Conservation (phyloP, 129 eudicot species). For the Arctium minus region DNA sequence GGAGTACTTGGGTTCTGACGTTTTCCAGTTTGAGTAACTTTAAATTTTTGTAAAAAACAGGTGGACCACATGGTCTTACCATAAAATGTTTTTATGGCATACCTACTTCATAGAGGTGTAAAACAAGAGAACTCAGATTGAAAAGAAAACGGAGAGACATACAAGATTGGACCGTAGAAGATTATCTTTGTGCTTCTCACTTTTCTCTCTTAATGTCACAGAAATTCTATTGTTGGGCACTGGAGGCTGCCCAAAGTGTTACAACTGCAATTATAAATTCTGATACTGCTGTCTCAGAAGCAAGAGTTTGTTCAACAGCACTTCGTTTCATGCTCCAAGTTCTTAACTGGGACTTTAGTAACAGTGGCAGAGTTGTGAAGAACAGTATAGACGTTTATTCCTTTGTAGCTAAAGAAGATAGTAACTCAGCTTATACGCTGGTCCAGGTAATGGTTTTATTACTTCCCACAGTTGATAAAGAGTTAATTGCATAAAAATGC, state of each 20-base stretch:
- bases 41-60: neutral
- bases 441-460: slow-evolving; percentile 61
- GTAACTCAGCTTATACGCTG: slow-evolving; percentile 47
- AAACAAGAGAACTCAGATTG: neutral
- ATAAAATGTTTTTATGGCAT: neutral
- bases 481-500: neutral
- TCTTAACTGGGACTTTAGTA: slow-evolving; percentile 83
- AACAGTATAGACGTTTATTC: slow-evolving; percentile 54
- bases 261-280: slow-evolving; percentile 65
- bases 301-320: slow-evolving; percentile 77
- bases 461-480: neutral
- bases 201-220: slow-evolving; percentile 29
- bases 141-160: neutral
- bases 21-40: neutral
- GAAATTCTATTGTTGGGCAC: slow-evolving; percentile 89
- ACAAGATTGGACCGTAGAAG: neutral
- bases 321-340: slow-evolving; percentile 91
- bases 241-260: slow-evolving; percentile 76
- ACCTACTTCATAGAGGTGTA: neutral
- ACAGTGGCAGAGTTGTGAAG: slow-evolving; percentile 44
- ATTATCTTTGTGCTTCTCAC: slow-evolving; percentile 15
- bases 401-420: slow-evolving; percentile 53
- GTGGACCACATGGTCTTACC: neutral
- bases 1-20: neutral
- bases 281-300: slow-evolving; percentile 66